phyloP scores from a whole-genome alignment of 495 filamentous ascomycete genomes.

The Darksidea phi region DNA sequence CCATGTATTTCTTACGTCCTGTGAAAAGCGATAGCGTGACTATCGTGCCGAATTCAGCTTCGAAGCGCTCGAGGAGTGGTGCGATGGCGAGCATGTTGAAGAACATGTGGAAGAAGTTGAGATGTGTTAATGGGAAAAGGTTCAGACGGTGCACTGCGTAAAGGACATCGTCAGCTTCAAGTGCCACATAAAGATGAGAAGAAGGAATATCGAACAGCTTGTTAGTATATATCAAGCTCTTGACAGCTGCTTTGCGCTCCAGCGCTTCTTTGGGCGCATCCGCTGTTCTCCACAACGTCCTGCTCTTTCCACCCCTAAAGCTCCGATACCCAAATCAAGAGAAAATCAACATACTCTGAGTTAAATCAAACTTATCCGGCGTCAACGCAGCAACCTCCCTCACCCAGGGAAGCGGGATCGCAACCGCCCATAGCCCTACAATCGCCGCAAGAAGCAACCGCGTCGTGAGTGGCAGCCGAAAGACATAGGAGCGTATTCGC shows the following conservation, averaged over 20 bases:
- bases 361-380: slow-evolving; percentile 68
- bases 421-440: slow-evolving; percentile 63
- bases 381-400: slow-evolving; percentile 79
- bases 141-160: slow-evolving; percentile 83
- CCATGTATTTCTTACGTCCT: slow-evolving; percentile 67
- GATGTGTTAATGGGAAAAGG: slow-evolving; percentile 87
- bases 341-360: slow-evolving; percentile 63
- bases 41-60: slow-evolving; percentile 90
- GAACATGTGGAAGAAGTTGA: slow-evolving; percentile 72
- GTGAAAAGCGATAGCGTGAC: slow-evolving; percentile 78
- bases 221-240: too few species aligned
- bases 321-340: neutral
- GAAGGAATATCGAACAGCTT: too few species aligned
- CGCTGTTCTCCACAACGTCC: neutral
- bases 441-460: slow-evolving; percentile 70
- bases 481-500: slow-evolving; percentile 62
- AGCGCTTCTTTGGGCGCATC: too few species aligned
- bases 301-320: neutral
- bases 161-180: slow-evolving; percentile 41
- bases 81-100: slow-evolving; percentile 77
- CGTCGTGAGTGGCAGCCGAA: slow-evolving; percentile 85
- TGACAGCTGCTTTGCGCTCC: too few species aligned
- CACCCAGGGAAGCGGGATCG: slow-evolving; percentile 55
- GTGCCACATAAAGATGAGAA: too few species aligned
- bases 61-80: slow-evolving; percentile 87